Evolutionary conservation across 140 eudicot genomes (phyloP).

Genomic region (Stevia rebaudiana): DNA sequence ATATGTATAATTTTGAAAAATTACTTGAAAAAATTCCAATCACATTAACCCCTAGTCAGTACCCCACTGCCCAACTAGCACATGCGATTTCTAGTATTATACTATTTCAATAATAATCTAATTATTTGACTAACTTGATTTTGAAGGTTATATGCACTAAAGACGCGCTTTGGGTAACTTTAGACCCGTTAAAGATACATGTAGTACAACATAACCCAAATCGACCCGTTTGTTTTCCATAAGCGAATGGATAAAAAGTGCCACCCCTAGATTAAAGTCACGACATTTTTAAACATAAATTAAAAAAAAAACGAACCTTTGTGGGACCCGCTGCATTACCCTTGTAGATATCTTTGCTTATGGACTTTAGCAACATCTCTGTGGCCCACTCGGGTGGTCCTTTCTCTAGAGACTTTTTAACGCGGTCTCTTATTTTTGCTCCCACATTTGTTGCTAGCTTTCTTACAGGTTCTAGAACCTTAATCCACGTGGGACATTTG

Average conservation of each 20-base stretch:
- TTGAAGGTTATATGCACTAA: not conserved
- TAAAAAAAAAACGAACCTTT: slow-evolving; percentile 45
- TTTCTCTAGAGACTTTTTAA: slow-evolving; percentile 51
- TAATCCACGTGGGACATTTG: slow-evolving; percentile 75
- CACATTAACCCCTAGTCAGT: too few relatives aligned
- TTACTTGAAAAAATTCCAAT: too few relatives aligned
- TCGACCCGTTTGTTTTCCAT: not conserved
- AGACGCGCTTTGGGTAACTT: not conserved
- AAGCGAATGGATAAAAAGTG: not conserved
- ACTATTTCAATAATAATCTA: not conserved
- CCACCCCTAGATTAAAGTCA: slow-evolving; percentile 1
- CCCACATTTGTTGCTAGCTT: slow-evolving; percentile 94
- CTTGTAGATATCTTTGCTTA: slow-evolving; percentile 87
- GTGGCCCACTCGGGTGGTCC: slow-evolving; percentile 92
- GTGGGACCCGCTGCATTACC: slow-evolving; percentile 99
- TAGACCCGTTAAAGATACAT: not conserved
- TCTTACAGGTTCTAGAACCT: slow-evolving; percentile 76
- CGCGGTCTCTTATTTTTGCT: slow-evolving; percentile 70
- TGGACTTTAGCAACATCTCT: slow-evolving; percentile 59
- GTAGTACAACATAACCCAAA: not conserved
- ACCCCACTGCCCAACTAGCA: too few relatives aligned
- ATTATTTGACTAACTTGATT: not conserved
- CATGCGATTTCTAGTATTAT: too few relatives aligned
- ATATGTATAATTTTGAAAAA: too few relatives aligned
- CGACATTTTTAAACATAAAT: not conserved